These are phyloP conservation scores for Nakaseomyces sp. DNA, from an alignment of 1,139 yeast genomes.

Conservation along the genomic window DNA sequence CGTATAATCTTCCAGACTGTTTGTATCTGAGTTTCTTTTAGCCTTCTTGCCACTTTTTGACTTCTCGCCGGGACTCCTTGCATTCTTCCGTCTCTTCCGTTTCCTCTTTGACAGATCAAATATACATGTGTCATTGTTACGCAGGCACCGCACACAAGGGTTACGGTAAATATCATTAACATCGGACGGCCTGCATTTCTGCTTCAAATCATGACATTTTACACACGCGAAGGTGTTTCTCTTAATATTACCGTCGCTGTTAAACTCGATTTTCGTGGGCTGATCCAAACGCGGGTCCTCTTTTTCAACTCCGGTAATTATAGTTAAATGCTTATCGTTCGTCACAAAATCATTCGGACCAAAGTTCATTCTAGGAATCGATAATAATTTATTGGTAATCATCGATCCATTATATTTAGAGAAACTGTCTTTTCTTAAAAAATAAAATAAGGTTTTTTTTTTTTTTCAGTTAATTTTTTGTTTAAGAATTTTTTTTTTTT, in stretches of 20 bases:
- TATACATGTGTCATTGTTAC: slow-evolving; percentile 55
- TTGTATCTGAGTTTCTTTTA: background rate
- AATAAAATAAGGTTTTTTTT: background rate
- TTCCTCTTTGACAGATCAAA: slow-evolving; percentile 56
- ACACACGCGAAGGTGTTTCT: slow-evolving; percentile 57
- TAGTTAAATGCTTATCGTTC: slow-evolving; percentile 10
- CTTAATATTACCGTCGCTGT: slow-evolving; percentile 19
- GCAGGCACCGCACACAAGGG: slow-evolving; percentile 70
- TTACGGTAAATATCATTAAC: slow-evolving; percentile 43
- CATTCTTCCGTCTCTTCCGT: slow-evolving; percentile 35
- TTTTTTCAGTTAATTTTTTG: background rate
- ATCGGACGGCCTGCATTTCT: slow-evolving; percentile 71
- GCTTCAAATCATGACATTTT: slow-evolving; percentile 71
- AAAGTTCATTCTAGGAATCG: background rate
- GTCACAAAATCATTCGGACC: slow-evolving; percentile 5
- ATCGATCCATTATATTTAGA: background rate
- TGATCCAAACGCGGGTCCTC: slow-evolving; percentile 21
- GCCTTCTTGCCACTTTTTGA: slow-evolving; percentile 5
- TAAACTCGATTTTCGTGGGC: slow-evolving; percentile 21
- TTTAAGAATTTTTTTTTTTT: too few species aligned
- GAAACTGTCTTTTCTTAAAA: too few species aligned
- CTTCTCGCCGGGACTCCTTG: slow-evolving; percentile 34
- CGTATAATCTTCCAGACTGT: background rate
- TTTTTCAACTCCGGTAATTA: slow-evolving; percentile 20
- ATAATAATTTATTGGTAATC: background rate